Conservation (phyloP, 2,329 filamentous ascomycete genomes). For the Juglanconis juglandina region DNA sequence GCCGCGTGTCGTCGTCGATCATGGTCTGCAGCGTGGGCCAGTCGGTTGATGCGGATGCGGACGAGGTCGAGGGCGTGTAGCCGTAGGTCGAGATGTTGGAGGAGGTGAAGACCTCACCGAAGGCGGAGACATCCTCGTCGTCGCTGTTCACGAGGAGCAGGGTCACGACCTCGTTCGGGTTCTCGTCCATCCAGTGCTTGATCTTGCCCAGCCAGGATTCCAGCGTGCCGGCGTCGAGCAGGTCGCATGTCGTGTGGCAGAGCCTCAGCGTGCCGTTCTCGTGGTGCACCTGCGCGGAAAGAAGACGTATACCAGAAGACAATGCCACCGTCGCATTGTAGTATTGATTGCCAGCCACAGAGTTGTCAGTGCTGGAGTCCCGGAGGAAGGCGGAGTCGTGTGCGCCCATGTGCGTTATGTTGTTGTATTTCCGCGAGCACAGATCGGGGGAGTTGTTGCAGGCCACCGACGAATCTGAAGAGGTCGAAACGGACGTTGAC, state of each 20-base stretch:
- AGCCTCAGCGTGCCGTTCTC: slow-evolving; percentile 57
- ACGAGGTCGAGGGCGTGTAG: slow-evolving; percentile 49
- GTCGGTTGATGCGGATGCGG: slow-evolving; percentile 38
- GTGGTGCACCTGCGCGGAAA: slow-evolving; percentile 70
- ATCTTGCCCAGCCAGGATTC: slow-evolving; percentile 61
- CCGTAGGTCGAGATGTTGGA: slow-evolving; percentile 60
- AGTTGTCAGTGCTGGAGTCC: slow-evolving; percentile 58
- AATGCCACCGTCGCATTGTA: slow-evolving; percentile 70
- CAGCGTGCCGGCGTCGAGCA: slow-evolving; percentile 68
- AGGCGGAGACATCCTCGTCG: slow-evolving; percentile 49
- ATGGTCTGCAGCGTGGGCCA: slow-evolving; percentile 73
- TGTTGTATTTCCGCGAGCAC: slow-evolving; percentile 68
- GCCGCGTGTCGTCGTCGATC: slow-evolving; percentile 60
- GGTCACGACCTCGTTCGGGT: slow-evolving; percentile 74
- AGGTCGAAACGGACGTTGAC: slow-evolving; percentile 21
- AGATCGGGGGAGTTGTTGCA: slow-evolving; percentile 81
- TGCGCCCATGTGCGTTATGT: slow-evolving; percentile 74
- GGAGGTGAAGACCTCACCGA: slow-evolving; percentile 51
- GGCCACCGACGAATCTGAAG: slow-evolving; percentile 39
- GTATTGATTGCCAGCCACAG: slow-evolving; percentile 68
- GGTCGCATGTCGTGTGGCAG: slow-evolving; percentile 65
- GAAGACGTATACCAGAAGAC: slow-evolving; percentile 65
- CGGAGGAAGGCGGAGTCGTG: slow-evolving; percentile 72
- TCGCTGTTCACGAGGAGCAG: slow-evolving; percentile 70
- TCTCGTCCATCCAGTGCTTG: slow-evolving; percentile 64